Base-by-base conservation (phyloP, 2,329 filamentous ascomycete species). In the Talaromyces islandicus region DNA sequence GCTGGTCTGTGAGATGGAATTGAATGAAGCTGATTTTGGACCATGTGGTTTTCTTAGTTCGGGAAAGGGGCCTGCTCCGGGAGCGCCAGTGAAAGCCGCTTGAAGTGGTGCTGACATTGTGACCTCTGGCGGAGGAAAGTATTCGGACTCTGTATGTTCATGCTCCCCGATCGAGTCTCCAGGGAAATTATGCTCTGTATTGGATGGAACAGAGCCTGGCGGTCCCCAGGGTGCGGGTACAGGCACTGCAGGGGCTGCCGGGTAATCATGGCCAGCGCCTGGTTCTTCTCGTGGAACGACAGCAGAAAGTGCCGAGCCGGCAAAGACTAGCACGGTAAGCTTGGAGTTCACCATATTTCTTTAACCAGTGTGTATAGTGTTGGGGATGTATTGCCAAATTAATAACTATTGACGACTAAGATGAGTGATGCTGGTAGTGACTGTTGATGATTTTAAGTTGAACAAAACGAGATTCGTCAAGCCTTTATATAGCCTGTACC, bases 251-350 rank as follows among this genome's bases (percentile, higher is more conserved):
- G n/a, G 32, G 3, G 52, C 53, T 43, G 43, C 43, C 12, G 30
- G 17, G 7, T 21, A 32, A 12, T 50, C 19, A 38, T 29, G 21
- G 17, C 54, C 52, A 59, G 48, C 30, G 30, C 56, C 52, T 11
- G 29, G n/a, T 2, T 55, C 58, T 32, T 60, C 58, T 56, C 53
- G 52, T 43, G 41, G 58, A 38, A 56, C 43, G 17, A 60, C 58
- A 43, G 52, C 58, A 25, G 58, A 52, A 29, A 60, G 53, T 9
- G 58, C 58, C 24, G 58, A 30, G 30, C 58, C 35, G 17, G 58
- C 58, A 56, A 60, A 48, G 43, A 54, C 58, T 25, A 60, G 43
- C 17, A 60, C 30, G n/a, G 58, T 48, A 25, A 60, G 53, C 41
- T 56, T 60, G 17, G 58, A 60, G 12, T 60, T 54, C 32, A 52